These are phyloP conservation scores for Phascolomyces articulosus DNA, from an alignment of 371 early-diverging fungal genomes.

Conservation along the genomic window DNA sequence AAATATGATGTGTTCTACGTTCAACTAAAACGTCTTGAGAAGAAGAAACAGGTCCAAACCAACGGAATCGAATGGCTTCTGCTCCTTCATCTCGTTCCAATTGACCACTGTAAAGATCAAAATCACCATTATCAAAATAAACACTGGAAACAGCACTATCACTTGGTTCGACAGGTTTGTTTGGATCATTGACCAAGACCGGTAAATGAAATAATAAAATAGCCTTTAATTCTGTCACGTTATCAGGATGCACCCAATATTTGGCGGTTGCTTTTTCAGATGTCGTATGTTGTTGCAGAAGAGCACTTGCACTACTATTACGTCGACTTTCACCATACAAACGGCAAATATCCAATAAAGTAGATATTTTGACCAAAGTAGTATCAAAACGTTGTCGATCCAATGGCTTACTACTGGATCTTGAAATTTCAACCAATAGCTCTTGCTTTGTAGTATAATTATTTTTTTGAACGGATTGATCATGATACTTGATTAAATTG, in stretches of 20 bases:
- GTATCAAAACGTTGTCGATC: conserved; percentile 72
- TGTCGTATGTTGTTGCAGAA: conserved; percentile 66
- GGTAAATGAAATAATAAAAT: conserved; percentile 94
- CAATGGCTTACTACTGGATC: conserved; percentile 26
- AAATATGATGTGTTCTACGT: conserved; percentile 97
- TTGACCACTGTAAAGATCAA: conserved; percentile 92
- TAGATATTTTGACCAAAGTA: conserved; percentile 85
- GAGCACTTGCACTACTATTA: conserved; percentile 56
- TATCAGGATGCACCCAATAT: conserved; percentile 99
- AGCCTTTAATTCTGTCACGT: conserved; percentile 94
- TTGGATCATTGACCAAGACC: conserved; percentile 87
- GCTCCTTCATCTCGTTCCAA: conserved; percentile 93
- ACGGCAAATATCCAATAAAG: conserved; percentile 85
- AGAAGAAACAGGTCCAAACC: conserved; percentile 77
- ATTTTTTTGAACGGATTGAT: conserved; percentile 40
- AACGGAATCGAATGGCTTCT: conserved; percentile 88
- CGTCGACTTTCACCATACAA: conserved; percentile 67
- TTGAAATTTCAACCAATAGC: conserved; percentile 32
- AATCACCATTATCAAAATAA: conserved; percentile 93
- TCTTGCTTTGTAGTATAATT: conserved; percentile 9
- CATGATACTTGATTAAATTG: conserved; percentile 94
- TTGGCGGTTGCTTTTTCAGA: conserved; percentile 90
- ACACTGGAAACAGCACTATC: conserved; percentile 94
- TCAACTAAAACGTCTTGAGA: conserved; percentile 88
- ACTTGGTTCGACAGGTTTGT: conserved; percentile 64